Conservation (phyloP, 2,329 filamentous ascomycete genomes). For the Monosporascus sp. region DNA sequence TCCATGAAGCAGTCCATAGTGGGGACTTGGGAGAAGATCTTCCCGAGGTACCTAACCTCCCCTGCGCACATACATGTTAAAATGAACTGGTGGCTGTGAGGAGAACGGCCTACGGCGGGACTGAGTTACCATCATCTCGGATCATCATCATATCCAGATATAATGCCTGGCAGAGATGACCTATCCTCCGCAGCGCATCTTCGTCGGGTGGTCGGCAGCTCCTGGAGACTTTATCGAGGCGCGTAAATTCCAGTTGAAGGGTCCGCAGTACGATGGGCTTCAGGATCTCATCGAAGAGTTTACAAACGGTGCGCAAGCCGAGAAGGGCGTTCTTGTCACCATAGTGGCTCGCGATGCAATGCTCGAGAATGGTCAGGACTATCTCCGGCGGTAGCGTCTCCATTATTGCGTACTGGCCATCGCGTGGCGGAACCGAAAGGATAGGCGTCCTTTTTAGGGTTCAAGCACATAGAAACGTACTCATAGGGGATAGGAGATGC, state of each 20-base stretch:
- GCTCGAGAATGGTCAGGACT: constrained; percentile 39
- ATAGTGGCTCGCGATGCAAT: constrained; percentile 32
- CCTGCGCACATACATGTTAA: constrained; percentile 25
- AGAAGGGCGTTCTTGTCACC: constrained; percentile 41
- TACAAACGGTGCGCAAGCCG: constrained; percentile 43
- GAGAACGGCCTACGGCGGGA: no score
- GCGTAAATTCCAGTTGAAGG: constrained; percentile 45
- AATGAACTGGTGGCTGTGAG: background rate
- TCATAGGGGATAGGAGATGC: no score
- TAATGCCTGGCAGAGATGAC: constrained; percentile 42
- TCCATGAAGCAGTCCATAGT: constrained; percentile 41
- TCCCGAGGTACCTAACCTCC: constrained; percentile 43
- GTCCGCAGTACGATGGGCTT: constrained; percentile 42
- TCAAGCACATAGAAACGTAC: no score
- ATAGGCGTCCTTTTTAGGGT: no score
- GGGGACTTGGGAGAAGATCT: constrained; percentile 40
- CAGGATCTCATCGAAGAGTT: constrained; percentile 41
- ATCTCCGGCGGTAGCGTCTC: constrained; percentile 44
- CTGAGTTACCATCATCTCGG: constrained; percentile 42
- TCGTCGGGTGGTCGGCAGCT: constrained; percentile 27
- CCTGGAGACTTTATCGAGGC: constrained; percentile 34
- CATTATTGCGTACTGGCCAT: constrained; percentile 26
- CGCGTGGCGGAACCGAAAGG: no score
- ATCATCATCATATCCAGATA: constrained; percentile 49
- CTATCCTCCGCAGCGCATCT: constrained; percentile 40